Evolutionary conservation across 2,329 filamentous ascomycete species (phyloP), one percentile per base, ranked within the genome.

Genomic region (Microdochium paspali): DNA sequence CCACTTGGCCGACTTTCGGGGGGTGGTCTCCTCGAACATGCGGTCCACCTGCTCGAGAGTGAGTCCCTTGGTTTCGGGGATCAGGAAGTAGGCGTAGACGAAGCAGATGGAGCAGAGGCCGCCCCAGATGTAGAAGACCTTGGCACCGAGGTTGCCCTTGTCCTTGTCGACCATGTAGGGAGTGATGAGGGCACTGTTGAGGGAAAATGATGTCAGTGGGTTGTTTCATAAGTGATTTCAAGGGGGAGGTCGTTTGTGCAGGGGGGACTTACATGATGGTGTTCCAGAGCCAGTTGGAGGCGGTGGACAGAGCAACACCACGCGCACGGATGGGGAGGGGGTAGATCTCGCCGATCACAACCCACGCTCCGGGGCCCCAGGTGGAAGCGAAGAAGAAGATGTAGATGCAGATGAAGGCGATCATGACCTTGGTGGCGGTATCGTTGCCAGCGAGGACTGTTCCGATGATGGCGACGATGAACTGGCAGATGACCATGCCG

Each of bases 271-370:
- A 23, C 32, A 78, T 77, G 60, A 77, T 77, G 66, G 83, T 88
- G 72, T 90, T 93, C 87, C 87, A 93, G 53, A 93, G 77, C 88
- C 88, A 94, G 79, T 94, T 94, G 63, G 84, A 89, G 51, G 89
- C 86, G 9, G 90, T 94, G 35, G 88, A 90, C 42, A 95, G 77
- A 58, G 79, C 88, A 50, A 95, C 88, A 71, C 90, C 90, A 56
- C 87, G 86, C 35, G 90, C 86, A 60, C 90, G 86, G 68, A 95
- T 91, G 51, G 87, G 87, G 47, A 95, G 80, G 49, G 89, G 88
- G 80, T 86, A 95, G 67, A 93, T 85, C 72, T 95, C 89, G 63
- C 89, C 89, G 59, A 93, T 90, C 56, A 94, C 78, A 47, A 85
- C 80, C 85, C 85, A 90, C 46, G 85, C 78, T 45, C 81, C 84